A percentile compares a stretch with the other conserved stretches of the same genome.
Conservation (phyloP, 176 grass and related monocot species). For the Pontederia paniculata region DNA sequence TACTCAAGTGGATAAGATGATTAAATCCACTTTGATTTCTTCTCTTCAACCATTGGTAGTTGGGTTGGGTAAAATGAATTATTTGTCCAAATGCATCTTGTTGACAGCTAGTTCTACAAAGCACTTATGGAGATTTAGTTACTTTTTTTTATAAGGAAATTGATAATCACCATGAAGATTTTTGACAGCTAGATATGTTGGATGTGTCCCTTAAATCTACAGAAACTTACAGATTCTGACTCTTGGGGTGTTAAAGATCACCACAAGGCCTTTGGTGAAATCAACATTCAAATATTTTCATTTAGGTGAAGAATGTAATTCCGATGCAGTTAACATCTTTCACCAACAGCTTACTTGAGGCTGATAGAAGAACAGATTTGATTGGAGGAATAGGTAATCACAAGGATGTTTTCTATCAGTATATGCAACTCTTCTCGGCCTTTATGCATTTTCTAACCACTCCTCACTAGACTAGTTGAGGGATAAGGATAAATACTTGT, state of each 20-base stretch:
- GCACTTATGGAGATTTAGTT: conserved; percentile 57
- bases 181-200: conserved; percentile 82
- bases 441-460: conserved; percentile 38
- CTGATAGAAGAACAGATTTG: conserved; percentile 51
- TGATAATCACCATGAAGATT: conserved; percentile 91
- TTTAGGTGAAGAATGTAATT: conserved; percentile 51
- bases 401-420: conserved; percentile 75
- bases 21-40: conserved; percentile 69
- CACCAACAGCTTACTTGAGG: conserved; percentile 45
- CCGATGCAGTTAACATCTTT: conserved; percentile 47
- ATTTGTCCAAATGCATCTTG: conserved; percentile 52
- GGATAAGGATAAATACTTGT: conserved; percentile 29
- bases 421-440: conserved; percentile 63
- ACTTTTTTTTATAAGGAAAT: conserved; percentile 98
- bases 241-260: conserved; percentile 16
- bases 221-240: conserved; percentile 47
- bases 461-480: conserved; percentile 12
- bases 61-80: conserved; percentile 59
- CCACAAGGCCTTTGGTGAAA: neutral
- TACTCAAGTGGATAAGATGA: conserved; percentile 82
- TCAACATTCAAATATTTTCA: conserved; percentile 28
- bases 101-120: conserved; percentile 37
- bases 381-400: conserved; percentile 90
- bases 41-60: conserved; percentile 63
- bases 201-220: conserved; percentile 55